phyloP scores from a whole-genome alignment of 2,329 filamentous ascomycete species.

The Cryphonectria naterciae region DNA sequence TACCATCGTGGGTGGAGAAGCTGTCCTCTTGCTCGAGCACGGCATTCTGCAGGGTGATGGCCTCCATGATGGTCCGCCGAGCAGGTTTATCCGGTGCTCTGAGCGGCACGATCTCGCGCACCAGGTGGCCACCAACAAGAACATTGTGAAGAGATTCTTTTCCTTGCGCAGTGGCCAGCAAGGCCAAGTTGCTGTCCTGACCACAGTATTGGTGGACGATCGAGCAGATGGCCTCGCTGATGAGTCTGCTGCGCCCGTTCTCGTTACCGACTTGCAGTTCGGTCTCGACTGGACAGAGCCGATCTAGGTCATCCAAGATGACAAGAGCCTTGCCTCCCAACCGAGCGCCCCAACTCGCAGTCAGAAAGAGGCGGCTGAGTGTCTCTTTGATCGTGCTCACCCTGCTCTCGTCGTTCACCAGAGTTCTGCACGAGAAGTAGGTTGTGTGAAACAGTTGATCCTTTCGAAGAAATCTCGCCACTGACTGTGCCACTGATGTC shows the following conservation, averaged over 20 bases:
- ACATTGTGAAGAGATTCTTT: conserved; percentile 93
- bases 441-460: conserved; percentile 79
- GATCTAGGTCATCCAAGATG: conserved; percentile 90
- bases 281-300: conserved; percentile 89
- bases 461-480: conserved; percentile 73
- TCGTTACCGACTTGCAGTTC: conserved; percentile 93
- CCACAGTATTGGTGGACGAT: conserved; percentile 85
- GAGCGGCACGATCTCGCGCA: conserved; percentile 85
- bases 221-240: conserved; percentile 85
- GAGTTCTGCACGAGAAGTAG: conserved; percentile 84
- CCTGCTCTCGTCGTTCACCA: conserved; percentile 89
- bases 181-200: conserved; percentile 76
- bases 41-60: conserved; percentile 66
- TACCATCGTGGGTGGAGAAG: conserved; percentile 47
- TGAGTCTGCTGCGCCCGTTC: conserved; percentile 87
- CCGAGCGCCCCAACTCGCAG: conserved; percentile 87
- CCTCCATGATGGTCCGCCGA: conserved; percentile 80
- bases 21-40: conserved; percentile 44
- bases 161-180: conserved; percentile 87
- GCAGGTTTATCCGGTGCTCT: conserved; percentile 94
- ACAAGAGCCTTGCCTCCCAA: conserved; percentile 83
- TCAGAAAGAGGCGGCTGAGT: conserved; percentile 80
- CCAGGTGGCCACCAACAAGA: conserved; percentile 87
- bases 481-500: conserved; percentile 74
- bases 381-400: conserved; percentile 91